Evolutionary conservation across 1,284 basidiomycete genomes (phyloP), one percentile per base, ranked within the genome.

Genomic region (Boletus chippewaensis): DNA sequence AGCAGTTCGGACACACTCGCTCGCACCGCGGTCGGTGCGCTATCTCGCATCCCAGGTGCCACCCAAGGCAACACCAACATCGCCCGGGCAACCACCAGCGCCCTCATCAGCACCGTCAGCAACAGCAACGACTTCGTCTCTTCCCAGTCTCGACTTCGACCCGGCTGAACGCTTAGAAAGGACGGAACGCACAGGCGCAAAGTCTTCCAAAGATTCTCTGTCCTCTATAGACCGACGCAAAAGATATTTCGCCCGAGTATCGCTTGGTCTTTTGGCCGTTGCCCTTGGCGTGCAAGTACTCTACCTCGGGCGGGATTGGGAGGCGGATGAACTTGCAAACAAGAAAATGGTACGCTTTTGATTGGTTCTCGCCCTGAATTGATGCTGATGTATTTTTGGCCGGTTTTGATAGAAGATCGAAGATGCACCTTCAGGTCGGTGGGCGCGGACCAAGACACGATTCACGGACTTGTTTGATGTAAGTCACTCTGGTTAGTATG

Each of bases 221-320:
- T 86, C 87, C 18, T 82, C 83, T 49, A 84, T 83, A 51, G 91
- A 94, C 66, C 75, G 78, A 57, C 76, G 76, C 59, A 74, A 87
- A 53, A 72, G 76, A 52, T 70, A 74, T 57, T 67, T 83, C 59
- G 74, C 77, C 10, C 73, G 84, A 38, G 60, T 82, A 5, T 70
- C 75, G 10, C 60, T 84, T 9, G 84, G 75, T 5, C 60, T 83
- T 18, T 66, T 84, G 8, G 75, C 72, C 10, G 68, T 80, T 12
- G 78, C 73, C 2, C 65, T 79, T 24, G 73, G 71, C 10, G 65
- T 61, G n/a, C 70, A 73, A 49, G 64, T 67, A 0, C 58, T 74
- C 28, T 80, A 80, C 56, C 72, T 84, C 61, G 83, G 83, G 2
- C 69, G 81, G 32, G 77, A 84, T 16, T 84, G 83, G 83, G 75